phyloP scores from a whole-genome alignment of 495 filamentous ascomycete genomes.

The Penicillium canescens region DNA sequence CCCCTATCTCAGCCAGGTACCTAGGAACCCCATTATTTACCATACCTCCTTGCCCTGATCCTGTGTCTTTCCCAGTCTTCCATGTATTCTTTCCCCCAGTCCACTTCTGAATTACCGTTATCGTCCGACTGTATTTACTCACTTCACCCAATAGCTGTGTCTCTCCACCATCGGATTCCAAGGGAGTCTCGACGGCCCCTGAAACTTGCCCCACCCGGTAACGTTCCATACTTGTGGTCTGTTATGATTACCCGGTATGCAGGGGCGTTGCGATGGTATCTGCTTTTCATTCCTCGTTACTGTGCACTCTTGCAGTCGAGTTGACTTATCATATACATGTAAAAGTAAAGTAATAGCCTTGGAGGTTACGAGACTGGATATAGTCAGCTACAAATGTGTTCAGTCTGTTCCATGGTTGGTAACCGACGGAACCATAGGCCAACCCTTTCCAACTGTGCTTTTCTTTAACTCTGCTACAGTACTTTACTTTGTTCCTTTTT shows the following conservation, averaged over 20 bases:
- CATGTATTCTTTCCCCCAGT: not conserved
- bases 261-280: slow-evolving; percentile 23
- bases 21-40: slow-evolving; percentile 11
- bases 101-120: slow-evolving; percentile 6
- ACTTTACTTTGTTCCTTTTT: not conserved
- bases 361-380: too few species aligned
- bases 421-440: slow-evolving; percentile 8
- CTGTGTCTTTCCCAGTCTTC: not conserved
- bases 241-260: slow-evolving; percentile 33
- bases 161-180: slow-evolving; percentile 21
- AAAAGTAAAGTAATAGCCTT: too few species aligned
- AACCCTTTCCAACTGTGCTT: not conserved
- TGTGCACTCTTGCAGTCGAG: not conserved
- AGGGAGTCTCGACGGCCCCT: slow-evolving; percentile 34
- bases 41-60: not conserved
- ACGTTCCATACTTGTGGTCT: not conserved
- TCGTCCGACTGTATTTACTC: slow-evolving; percentile 7
- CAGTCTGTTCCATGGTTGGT: slow-evolving; percentile 9
- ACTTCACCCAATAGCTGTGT: slow-evolving; percentile 12
- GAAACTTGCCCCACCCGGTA: slow-evolving; percentile 25
- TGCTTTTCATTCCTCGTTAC: slow-evolving; percentile 34
- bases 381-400: not conserved
- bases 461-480: not conserved
- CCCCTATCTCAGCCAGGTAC: slow-evolving; percentile 8
- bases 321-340: not conserved